Percentiles rank a stretch among this genome's conserved stretches.
These are phyloP conservation scores for Leccinum fuscescens DNA, from an alignment of 1,284 basidiomycete species.

Conservation along the genomic window DNA sequence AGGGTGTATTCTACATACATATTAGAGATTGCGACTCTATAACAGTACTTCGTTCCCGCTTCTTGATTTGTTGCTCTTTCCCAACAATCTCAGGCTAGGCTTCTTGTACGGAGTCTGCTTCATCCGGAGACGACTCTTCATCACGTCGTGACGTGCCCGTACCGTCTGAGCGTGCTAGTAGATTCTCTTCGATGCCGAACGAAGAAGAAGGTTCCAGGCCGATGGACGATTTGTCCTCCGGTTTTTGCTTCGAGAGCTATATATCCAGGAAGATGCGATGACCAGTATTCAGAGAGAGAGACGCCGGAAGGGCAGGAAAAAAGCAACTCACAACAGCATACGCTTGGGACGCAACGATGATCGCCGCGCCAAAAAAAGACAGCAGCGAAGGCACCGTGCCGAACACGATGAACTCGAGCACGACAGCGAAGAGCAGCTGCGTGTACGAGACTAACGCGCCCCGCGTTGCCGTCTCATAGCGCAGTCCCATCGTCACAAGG, in stretches of 20 bases:
- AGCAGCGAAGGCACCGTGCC: conserved; percentile 17
- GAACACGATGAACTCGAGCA: conserved; percentile 16
- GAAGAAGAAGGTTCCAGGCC: not conserved
- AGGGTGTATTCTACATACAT: too few species aligned
- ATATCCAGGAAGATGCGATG: not conserved
- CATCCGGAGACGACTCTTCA: not conserved
- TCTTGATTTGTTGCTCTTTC: too few species aligned
- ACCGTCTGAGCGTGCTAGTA: not conserved
- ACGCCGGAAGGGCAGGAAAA: not conserved
- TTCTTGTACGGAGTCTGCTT: not conserved
- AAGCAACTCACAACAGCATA: conserved; percentile 15
- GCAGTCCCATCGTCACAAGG: conserved; percentile 12
- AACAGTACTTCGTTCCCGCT: too few species aligned
- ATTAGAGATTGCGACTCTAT: too few species aligned
- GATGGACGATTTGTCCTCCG: not conserved
- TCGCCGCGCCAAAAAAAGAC: conserved; percentile 12
- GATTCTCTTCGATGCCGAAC: not conserved
- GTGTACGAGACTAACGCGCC: conserved; percentile 15
- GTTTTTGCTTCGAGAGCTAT: not conserved
- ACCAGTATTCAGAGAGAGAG: not conserved
- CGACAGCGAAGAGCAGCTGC: conserved; percentile 18
- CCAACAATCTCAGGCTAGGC: not conserved
- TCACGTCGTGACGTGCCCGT: not conserved
- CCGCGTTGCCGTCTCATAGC: conserved; percentile 29
- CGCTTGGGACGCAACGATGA: conserved; percentile 15